Evolutionary conservation across 1,284 basidiomycete genomes (phyloP).

Genomic region (Phlebopus sp.): DNA sequence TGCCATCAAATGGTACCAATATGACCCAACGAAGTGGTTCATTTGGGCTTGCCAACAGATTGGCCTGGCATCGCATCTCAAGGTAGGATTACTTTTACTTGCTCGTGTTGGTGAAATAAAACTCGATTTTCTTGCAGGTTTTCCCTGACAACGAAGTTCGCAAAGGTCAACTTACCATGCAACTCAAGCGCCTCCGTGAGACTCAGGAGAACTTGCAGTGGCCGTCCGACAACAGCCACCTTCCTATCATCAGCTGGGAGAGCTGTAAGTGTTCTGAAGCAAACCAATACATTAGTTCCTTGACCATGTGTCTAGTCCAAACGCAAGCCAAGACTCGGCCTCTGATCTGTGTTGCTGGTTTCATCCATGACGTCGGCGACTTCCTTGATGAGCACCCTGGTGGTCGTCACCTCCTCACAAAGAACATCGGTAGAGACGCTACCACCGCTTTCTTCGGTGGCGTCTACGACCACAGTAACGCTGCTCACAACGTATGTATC

Average conservation of each 20-base stretch:
- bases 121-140: slow-evolving; percentile 32
- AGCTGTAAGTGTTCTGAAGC: slow-evolving; percentile 54
- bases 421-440: slow-evolving; percentile 78
- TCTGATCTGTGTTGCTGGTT: slow-evolving; percentile 81
- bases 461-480: slow-evolving; percentile 92
- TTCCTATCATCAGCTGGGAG: slow-evolving; percentile 86
- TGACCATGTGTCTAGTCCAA: slow-evolving; percentile 48
- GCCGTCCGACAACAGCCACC: slow-evolving; percentile 74
- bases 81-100: slow-evolving; percentile 42
- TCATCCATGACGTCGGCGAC: slow-evolving; percentile 86
- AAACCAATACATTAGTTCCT: slow-evolving; percentile 6
- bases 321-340: slow-evolving; percentile 75
- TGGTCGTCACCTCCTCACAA: slow-evolving; percentile 63
- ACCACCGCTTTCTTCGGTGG: slow-evolving; percentile 94
- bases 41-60: slow-evolving; percentile 65
- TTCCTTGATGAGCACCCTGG: slow-evolving; percentile 92
- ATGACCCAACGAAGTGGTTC: slow-evolving; percentile 91
- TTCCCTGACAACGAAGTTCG: slow-evolving; percentile 94
- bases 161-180: slow-evolving; percentile 92
- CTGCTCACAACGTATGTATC: slow-evolving; percentile 74
- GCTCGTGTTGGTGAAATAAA: not conserved
- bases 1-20: slow-evolving; percentile 91
- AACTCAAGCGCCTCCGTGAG: slow-evolving; percentile 78
- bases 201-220: slow-evolving; percentile 72
- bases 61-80: slow-evolving; percentile 84